Evolutionary conservation across 2,329 filamentous ascomycete genomes (phyloP), one percentile per base, ranked within the genome.

Genomic region (Aspergillus aculeatus): DNA sequence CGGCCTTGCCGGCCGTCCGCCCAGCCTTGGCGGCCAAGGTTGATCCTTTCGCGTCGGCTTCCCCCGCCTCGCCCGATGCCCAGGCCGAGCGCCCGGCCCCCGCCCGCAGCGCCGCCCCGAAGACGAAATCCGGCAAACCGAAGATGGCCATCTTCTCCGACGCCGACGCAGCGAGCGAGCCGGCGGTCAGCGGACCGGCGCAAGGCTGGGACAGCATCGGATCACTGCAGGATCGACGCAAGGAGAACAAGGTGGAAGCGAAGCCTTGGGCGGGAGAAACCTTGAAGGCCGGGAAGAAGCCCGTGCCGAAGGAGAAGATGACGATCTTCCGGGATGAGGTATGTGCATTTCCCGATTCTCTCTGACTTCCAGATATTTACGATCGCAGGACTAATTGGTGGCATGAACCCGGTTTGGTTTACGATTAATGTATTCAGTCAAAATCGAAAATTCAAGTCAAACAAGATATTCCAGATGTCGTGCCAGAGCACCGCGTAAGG

Each of bases 91-190:
- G 77, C 63, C 80, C 78, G 49, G 79, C 79, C 32, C 78, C 76
- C 57, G 81, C 80, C 6, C 70, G 82, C 29, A 78, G 80, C 47
- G 78, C 81, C 61, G 66, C 73, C 50, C 73, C 80, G 29, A 78
- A 82, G 41, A 81, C 87, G 1, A 92, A 89, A 72, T 84, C 87
- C 12, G 85, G 84, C 57, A 89, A 90, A 73, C 83, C 89, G 10
- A 98, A 98, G 77, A 86, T 98, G 77, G 84, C 91, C 12, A 93
- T 99, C 61, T 98, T 98, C 74, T 92, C 92, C 0, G 94, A 98
- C 69, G 81, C 84, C 0, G 86, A 89, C 60, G 82, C 84, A 48
- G 78, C 86, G 4, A 83, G 86, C 12, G 81, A 83, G 73, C 83
- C 80, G 59, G 82, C 81, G 58, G 80, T 80, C 14, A 80, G 78